A percentile compares a stretch with the other conserved stretches of the same genome.
These are phyloP conservation scores for Malus hybrid DNA, from an alignment of 331 rosid genomes.

Conservation along the genomic window DNA sequence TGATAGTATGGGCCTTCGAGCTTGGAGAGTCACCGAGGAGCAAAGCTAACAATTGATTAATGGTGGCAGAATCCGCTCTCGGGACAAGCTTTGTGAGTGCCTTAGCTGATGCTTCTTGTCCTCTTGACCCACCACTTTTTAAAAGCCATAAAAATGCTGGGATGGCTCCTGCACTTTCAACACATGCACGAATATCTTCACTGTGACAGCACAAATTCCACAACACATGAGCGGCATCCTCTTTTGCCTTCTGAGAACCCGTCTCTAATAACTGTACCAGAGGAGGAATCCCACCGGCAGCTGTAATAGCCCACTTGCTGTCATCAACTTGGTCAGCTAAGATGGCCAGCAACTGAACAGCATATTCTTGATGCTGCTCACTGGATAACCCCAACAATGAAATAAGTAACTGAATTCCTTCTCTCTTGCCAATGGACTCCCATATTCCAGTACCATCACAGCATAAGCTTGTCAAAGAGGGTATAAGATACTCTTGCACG, in stretches of 20 bases:
- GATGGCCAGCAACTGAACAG: conserved; percentile 78
- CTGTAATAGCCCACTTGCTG: conserved; percentile 99
- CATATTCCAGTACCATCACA: conserved; percentile 64
- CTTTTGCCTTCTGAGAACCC: conserved; percentile 89
- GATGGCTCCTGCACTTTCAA: conserved; percentile 95
- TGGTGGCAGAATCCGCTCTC: conserved; percentile 79
- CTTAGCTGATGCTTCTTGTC: conserved; percentile 87
- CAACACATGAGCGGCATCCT: conserved; percentile 87
- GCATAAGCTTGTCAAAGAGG: conserved; percentile 74
- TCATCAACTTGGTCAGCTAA: conserved; percentile 85
- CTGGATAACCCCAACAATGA: conserved; percentile 78
- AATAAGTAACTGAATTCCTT: conserved; percentile 89
- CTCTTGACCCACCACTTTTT: conserved; percentile 77
- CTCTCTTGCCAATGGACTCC: conserved; percentile 87
- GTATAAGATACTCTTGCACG: conserved; percentile 70
- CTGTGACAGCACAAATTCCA: conserved; percentile 93
- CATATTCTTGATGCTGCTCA: conserved; percentile 96
- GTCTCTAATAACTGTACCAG: conserved; percentile 88
- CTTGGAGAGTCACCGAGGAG: conserved; percentile 75
- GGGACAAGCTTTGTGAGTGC: conserved; percentile 78
- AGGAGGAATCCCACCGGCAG: conserved; percentile 98
- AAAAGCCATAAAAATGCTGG: conserved; percentile 89
- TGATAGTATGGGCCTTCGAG: conserved; percentile 68
- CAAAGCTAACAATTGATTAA: conserved; percentile 82
- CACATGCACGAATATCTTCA: conserved; percentile 97